A percentile compares a stretch with the other conserved stretches of the same genome.
These are phyloP conservation scores for Heliamphora exappendiculata DNA, from an alignment of 148 eudicot species.

Conservation along the genomic window DNA sequence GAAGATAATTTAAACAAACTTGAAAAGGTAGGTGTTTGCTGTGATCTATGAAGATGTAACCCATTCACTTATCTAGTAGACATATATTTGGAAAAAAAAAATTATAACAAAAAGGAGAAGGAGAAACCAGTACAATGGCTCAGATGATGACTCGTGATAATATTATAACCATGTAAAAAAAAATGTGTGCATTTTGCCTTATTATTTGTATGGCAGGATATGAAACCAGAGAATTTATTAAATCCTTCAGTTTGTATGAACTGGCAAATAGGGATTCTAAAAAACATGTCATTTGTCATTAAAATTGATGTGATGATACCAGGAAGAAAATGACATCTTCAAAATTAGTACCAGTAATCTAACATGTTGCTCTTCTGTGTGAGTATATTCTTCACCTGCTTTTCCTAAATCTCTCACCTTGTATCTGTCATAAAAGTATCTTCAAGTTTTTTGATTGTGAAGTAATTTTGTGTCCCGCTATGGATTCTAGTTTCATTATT, in stretches of 20 bases:
- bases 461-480: background rate
- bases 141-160: too few species aligned
- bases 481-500: background rate
- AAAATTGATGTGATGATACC: background rate
- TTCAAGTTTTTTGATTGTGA: background rate
- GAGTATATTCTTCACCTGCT: background rate
- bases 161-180: too few species aligned
- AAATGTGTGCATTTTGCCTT: too few species aligned
- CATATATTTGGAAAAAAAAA: too few species aligned
- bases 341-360: slow-evolving; percentile 1
- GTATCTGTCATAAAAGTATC: background rate
- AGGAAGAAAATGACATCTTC: background rate
- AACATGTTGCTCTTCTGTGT: background rate
- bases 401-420: too few species aligned
- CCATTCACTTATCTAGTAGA: too few species aligned
- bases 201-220: too few species aligned
- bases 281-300: background rate
- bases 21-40: too few species aligned
- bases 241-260: background rate
- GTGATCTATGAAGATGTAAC: too few species aligned
- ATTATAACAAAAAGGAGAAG: too few species aligned
- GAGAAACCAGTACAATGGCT: too few species aligned
- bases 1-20: too few species aligned
- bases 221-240: background rate
- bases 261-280: background rate